Conservation (phyloP, 495 filamentous ascomycete genomes). For the Podospora australis region DNA sequence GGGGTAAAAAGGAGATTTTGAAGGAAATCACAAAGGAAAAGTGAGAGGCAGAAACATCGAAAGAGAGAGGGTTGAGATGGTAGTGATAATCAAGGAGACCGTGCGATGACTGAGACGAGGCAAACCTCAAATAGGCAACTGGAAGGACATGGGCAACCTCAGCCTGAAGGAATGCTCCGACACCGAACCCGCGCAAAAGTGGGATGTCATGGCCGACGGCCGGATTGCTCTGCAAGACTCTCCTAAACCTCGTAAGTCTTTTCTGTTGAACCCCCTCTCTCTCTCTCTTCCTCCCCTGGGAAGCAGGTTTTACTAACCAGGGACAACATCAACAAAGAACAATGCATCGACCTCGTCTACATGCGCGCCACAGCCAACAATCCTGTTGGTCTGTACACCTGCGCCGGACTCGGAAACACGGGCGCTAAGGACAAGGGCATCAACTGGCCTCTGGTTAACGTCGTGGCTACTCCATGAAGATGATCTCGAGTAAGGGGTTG, state of each 20-base stretch:
- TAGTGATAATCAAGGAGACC: background rate
- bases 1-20: too few species aligned
- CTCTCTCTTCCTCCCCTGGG: background rate
- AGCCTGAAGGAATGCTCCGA: slow-evolving; percentile 37
- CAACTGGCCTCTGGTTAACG: slow-evolving; percentile 46
- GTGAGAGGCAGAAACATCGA: too few species aligned
- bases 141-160: slow-evolving; percentile 48
- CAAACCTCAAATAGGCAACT: slow-evolving; percentile 39
- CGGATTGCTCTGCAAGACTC: slow-evolving; percentile 41
- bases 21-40: too few species aligned
- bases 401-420: slow-evolving; percentile 42
- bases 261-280: background rate
- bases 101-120: too few species aligned
- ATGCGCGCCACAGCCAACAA: slow-evolving; percentile 46
- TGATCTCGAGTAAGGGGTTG: too few species aligned
- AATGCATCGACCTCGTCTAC: slow-evolving; percentile 49
- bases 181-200: slow-evolving; percentile 38
- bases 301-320: slow-evolving; percentile 17
- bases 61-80: background rate
- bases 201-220: slow-evolving; percentile 41
- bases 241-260: slow-evolving; percentile 24
- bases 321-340: slow-evolving; percentile 23
- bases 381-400: slow-evolving; percentile 45
- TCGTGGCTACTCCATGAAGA: slow-evolving; percentile 5
- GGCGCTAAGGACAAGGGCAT: slow-evolving; percentile 49